These are phyloP conservation scores for Gyromitra esculenta DNA, from an alignment of 2,329 filamentous ascomycete species.

Conservation along the genomic window DNA sequence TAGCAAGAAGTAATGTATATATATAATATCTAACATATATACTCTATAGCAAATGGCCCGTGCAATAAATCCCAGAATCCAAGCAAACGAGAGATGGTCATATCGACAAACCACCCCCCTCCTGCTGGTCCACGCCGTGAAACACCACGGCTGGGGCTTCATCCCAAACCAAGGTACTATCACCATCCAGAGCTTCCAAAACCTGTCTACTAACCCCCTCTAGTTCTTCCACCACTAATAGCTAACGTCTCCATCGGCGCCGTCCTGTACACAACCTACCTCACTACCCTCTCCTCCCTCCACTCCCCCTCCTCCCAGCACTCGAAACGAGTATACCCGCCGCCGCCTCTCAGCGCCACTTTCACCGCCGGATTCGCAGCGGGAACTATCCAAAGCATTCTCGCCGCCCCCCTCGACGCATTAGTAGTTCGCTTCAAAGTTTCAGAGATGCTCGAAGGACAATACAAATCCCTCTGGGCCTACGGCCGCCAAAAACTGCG, in stretches of 20 bases:
- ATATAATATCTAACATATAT: background rate
- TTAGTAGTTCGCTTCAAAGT: constrained; percentile 77
- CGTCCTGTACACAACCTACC: constrained; percentile 78
- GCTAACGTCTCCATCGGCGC: constrained; percentile 79
- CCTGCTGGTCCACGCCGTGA: constrained; percentile 73
- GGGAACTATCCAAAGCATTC: constrained; percentile 73
- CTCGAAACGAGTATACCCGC: constrained; percentile 74
- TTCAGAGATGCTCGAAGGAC: constrained; percentile 65
- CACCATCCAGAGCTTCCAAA: background rate
- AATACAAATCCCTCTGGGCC: constrained; percentile 75
- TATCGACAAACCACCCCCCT: constrained; percentile 75
- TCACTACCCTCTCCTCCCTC: constrained; percentile 73
- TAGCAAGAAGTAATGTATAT: background rate
- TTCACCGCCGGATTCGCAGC: constrained; percentile 76
- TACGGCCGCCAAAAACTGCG: constrained; percentile 73
- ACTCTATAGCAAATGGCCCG: constrained; percentile 64
- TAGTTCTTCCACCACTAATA: constrained; percentile 75
- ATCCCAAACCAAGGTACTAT: constrained; percentile 71
- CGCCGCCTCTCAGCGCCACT: constrained; percentile 70
- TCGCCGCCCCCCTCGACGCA: constrained; percentile 79
- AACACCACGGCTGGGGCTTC: constrained; percentile 76
- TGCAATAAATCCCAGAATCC: constrained; percentile 65
- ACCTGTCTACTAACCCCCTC: background rate
- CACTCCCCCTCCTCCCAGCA: constrained; percentile 71
- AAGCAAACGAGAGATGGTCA: constrained; percentile 64